Evolutionary conservation across 805 yeast genomes (phyloP), one percentile per base, ranked within the genome.

Genomic region (Soucietia sequanensis): DNA sequence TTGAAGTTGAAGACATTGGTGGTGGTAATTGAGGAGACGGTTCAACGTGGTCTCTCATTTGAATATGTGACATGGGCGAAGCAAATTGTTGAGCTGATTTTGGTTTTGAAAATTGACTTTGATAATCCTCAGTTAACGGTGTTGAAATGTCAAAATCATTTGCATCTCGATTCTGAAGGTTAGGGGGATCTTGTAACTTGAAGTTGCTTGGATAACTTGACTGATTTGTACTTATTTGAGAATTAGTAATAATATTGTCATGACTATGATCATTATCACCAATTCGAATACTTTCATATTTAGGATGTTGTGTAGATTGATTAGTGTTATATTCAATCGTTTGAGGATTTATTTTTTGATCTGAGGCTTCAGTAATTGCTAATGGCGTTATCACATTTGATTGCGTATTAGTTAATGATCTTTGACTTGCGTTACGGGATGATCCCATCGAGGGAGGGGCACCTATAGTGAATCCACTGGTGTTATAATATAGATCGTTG

Each of bases 11-110:
- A 5, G 56, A 46, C 5, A 52, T 33, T 3, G 68, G 63, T 2
- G 68, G 67, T 4, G 69, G 69, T 6, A 62, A 43, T 35, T 62
- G 70, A 3, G 69, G 68, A 6, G 67, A 57, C 1, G 65, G 58
- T 38, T 58, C 57, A 0, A 49, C 34, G 31, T 46, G 57, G 27
- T 50, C 46, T 7, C 35, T 37, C 6, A 30, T 10, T 2, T 32
- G 35, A 4, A 43, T 18, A 8, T 44, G 47, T 13, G 56, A 42
- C 12, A 46, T 38, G 8, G 62, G 61, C 1, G 61, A 48, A 9
- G 55, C 42, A 16, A 53, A 42, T 15, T 41, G 44, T 21, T 44
- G 54, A 15, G 45, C 29, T n/a, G 13, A 7, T 22, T 9, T 25
- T 30, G 32, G 17, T 15, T 18, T 10, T 19, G 33, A 10, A 23